Evolutionary conservation across 2,329 filamentous ascomycete genomes (phyloP).

Genomic region (Claviceps digitariae): DNA sequence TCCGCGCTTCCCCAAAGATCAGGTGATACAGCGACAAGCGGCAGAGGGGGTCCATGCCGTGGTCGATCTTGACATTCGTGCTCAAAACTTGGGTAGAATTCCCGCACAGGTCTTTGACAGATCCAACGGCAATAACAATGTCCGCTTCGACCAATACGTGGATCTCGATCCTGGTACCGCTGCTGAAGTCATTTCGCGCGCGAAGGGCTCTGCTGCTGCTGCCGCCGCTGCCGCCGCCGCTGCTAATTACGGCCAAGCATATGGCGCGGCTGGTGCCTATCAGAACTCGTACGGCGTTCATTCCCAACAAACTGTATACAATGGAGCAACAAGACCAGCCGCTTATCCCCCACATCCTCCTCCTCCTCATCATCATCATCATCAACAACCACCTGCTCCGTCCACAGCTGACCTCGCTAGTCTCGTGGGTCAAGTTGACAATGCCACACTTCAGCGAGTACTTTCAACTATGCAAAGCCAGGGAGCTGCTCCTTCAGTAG

Average conservation of each 20-base stretch:
- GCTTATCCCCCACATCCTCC: constrained; percentile 14
- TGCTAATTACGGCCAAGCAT: constrained; percentile 18
- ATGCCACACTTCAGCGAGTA: constrained; percentile 55
- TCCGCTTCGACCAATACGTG: constrained; percentile 78
- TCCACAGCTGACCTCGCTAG: constrained; percentile 42
- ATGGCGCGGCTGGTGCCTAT: constrained; percentile 15
- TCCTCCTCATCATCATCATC: not conserved
- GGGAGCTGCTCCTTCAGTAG: not conserved
- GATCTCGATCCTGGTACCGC: constrained; percentile 67
- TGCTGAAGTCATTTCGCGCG: constrained; percentile 65
- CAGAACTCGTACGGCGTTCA: constrained; percentile 20
- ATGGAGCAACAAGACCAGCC: constrained; percentile 13
- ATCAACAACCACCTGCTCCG: constrained; percentile 19
- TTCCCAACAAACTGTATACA: constrained; percentile 13
- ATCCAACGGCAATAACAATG: constrained; percentile 55
- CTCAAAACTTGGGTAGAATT: constrained; percentile 60
- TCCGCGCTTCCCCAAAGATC: constrained; percentile 60
- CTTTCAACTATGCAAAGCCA: constrained; percentile 40
- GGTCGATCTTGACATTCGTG: constrained; percentile 56
- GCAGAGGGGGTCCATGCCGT: constrained; percentile 81
- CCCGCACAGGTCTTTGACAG: constrained; percentile 78
- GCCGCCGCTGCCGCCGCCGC: constrained; percentile 13
- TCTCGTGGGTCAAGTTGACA: constrained; percentile 55
- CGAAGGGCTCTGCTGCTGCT: constrained; percentile 35
- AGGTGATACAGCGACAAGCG: constrained; percentile 74